These are phyloP conservation scores for Ophiostoma ulmi DNA, from an alignment of 2,329 filamentous ascomycete genomes.

Conservation along the genomic window DNA sequence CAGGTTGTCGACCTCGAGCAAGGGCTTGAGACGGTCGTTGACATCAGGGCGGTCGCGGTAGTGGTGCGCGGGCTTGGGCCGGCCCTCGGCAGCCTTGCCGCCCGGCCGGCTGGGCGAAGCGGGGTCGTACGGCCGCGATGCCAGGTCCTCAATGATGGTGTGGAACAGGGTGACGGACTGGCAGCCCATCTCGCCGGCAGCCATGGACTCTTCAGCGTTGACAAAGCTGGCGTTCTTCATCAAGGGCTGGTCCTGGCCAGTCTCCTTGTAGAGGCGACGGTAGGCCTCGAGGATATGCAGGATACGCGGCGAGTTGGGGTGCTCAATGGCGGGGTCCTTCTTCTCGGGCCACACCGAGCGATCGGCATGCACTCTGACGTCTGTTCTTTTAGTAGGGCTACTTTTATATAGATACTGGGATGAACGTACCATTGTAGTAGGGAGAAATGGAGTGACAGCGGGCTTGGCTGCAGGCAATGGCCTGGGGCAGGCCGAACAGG, in stretches of 20 bases:
- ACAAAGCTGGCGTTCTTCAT: conserved; percentile 46
- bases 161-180: conserved; percentile 43
- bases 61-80: conserved; percentile 39
- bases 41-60: conserved; percentile 35
- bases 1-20: conserved; percentile 39
- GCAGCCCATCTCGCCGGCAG: conserved; percentile 43
- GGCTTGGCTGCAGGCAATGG: conserved; percentile 46
- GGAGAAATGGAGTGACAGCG: conserved; percentile 46
- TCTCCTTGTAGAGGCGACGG: conserved; percentile 42
- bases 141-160: conserved; percentile 38
- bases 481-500: conserved; percentile 44
- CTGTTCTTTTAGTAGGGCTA: conserved; percentile 23
- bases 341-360: conserved; percentile 43
- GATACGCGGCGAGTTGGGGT: conserved; percentile 45
- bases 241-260: conserved; percentile 45
- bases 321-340: conserved; percentile 43
- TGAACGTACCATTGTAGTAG: conserved; percentile 39
- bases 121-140: conserved; percentile 29
- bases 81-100: conserved; percentile 28
- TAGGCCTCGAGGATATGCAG: conserved; percentile 47
- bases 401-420: neutral
- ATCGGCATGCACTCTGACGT: conserved; percentile 42
- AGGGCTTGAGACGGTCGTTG: conserved; percentile 36
- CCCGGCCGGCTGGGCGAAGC: conserved; percentile 38
- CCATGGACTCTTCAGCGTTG: conserved; percentile 42